phyloP scores from a whole-genome alignment of 2,329 filamentous ascomycete genomes.

The Dichotomopilus funicola region DNA sequence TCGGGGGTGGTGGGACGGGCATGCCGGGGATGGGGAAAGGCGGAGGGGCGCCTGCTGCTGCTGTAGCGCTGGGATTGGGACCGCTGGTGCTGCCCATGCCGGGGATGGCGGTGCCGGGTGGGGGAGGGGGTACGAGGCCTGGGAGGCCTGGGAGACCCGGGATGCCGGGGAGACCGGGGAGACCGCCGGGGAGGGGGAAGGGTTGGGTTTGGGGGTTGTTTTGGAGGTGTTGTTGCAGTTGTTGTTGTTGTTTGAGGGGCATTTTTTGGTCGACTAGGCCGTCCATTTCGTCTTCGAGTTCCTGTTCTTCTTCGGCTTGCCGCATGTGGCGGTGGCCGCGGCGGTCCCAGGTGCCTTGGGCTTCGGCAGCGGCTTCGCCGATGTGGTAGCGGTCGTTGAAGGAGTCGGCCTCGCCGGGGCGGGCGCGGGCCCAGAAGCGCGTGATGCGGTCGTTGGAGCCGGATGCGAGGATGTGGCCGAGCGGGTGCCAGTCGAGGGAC shows the following conservation, averaged over 20 bases:
- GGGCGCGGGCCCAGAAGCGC: conserved; percentile 87
- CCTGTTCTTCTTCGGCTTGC: conserved; percentile 89
- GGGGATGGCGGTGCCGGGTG: conserved; percentile 36
- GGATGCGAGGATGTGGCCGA: conserved; percentile 90
- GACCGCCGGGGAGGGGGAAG: neutral
- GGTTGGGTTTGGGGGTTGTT: no score
- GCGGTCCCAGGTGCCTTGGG: conserved; percentile 88
- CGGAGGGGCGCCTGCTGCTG: conserved; percentile 45
- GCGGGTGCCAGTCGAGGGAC: conserved; percentile 96
- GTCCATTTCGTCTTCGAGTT: conserved; percentile 87
- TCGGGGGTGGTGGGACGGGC: conserved; percentile 26
- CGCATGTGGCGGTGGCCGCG: conserved; percentile 70
- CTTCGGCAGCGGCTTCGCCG: conserved; percentile 86
- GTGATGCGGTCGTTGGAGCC: conserved; percentile 96
- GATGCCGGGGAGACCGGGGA: neutral
- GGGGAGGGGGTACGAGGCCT: conserved; percentile 27
- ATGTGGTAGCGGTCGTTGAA: conserved; percentile 93
- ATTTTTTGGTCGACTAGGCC: conserved; percentile 87
- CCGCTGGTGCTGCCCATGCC: conserved; percentile 36
- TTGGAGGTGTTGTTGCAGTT: neutral
- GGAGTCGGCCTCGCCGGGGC: conserved; percentile 80
- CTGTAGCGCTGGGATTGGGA: conserved; percentile 23
- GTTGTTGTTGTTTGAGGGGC: conserved; percentile 47
- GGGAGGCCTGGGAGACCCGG: neutral
- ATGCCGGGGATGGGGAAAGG: conserved; percentile 46